phyloP scores from a whole-genome alignment of 2,329 filamentous ascomycete genomes.

The Orbilia javanica region DNA sequence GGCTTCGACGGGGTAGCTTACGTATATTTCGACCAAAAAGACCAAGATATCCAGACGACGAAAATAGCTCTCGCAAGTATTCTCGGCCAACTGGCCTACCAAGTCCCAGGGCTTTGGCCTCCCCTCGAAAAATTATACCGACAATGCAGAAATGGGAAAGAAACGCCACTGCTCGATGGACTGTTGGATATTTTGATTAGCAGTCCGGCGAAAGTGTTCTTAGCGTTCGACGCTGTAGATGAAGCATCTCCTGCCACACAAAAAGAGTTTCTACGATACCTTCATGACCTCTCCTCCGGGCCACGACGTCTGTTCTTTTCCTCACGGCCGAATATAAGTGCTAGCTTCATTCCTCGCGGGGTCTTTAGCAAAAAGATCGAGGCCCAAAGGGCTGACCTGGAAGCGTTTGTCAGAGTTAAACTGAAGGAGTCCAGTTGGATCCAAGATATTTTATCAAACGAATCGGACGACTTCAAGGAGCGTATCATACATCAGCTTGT shows the following conservation, averaged over 20 bases:
- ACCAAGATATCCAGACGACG: not conserved
- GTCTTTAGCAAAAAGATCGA: not conserved
- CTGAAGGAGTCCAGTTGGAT: not conserved
- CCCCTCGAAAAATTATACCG: not conserved
- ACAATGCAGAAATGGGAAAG: not conserved
- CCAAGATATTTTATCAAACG: conserved; percentile 1
- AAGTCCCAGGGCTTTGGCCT: not conserved
- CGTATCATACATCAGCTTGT: not conserved
- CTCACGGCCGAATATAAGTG: not conserved
- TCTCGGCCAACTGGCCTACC: not conserved
- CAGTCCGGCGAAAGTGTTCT: not conserved
- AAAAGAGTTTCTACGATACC: not conserved
- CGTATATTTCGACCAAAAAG: not conserved
- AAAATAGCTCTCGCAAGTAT: not conserved
- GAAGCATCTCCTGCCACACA: not conserved
- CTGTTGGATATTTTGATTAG: not conserved
- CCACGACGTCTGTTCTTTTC: not conserved
- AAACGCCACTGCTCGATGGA: not conserved
- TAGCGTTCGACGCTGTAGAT: not conserved
- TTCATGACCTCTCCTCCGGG: not conserved
- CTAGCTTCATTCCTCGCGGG: not conserved
- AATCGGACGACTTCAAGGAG: not conserved
- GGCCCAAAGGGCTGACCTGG: not conserved
- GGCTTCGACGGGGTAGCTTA: not conserved
- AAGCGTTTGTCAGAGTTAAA: not conserved